These are phyloP conservation scores for Exophiala alcalophila DNA, from an alignment of 2,329 filamentous ascomycete genomes.

Conservation along the genomic window DNA sequence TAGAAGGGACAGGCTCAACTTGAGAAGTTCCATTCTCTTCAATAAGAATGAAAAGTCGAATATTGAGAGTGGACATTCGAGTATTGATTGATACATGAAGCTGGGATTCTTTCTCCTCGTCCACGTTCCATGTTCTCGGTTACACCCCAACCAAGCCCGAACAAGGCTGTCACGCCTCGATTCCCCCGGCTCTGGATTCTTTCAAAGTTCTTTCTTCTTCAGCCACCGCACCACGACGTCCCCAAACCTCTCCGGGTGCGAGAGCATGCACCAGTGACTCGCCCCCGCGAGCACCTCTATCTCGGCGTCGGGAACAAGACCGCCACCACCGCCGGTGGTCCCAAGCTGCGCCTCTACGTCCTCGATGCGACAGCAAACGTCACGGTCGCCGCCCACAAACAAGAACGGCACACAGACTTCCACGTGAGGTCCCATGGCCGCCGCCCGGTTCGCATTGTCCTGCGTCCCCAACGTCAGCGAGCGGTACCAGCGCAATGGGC, in stretches of 20 bases:
- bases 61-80: too few relatives aligned
- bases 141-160: too few relatives aligned
- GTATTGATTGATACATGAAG: too few relatives aligned
- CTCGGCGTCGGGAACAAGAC: conserved; percentile 14
- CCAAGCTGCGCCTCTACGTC: conserved; percentile 1
- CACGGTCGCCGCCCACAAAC: conserved; percentile 16
- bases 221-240: conserved; percentile 17
- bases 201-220: conserved; percentile 10
- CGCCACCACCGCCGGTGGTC: conserved; percentile 9
- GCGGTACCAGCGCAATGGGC: conserved; percentile 17
- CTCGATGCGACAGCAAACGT: conserved; percentile 13
- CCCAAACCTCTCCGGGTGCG: conserved; percentile 17
- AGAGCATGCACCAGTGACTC: conserved; percentile 22
- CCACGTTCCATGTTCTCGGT: too few relatives aligned
- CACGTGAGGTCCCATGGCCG: conserved; percentile 5
- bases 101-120: too few relatives aligned
- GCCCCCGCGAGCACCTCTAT: conserved; percentile 14
- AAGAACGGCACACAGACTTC: conserved; percentile 17
- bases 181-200: too few relatives aligned
- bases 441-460: conserved; percentile 13
- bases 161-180: too few relatives aligned
- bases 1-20: too few relatives aligned
- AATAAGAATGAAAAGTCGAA: too few relatives aligned
- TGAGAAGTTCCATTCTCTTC: too few relatives aligned
- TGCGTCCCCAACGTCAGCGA: conserved; percentile 11